Conservation (phyloP, 2,329 filamentous ascomycete species). For the Fusarium concolor region DNA sequence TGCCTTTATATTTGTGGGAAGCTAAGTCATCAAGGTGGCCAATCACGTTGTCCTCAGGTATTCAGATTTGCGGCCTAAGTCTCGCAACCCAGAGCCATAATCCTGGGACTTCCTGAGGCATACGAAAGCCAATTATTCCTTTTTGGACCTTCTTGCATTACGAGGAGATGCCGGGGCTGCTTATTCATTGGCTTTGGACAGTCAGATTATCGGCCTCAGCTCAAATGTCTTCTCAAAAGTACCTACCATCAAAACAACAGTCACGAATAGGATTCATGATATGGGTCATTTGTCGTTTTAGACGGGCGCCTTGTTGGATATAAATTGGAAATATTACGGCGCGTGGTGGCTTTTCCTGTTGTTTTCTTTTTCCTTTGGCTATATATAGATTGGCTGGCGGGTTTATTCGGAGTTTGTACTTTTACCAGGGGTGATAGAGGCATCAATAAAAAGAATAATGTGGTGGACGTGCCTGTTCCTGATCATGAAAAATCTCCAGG, state of each 20-base stretch:
- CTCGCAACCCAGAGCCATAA: background rate
- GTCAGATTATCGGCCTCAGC: background rate
- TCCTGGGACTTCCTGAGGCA: constrained; percentile 1
- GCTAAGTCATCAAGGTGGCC: background rate
- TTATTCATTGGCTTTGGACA: constrained; percentile 1
- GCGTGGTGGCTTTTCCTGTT: background rate
- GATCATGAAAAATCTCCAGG: background rate
- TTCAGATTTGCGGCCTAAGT: too few relatives aligned
- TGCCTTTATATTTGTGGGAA: constrained; percentile 27
- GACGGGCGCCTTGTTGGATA: background rate
- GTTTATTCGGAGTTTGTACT: background rate
- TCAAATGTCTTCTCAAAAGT: background rate
- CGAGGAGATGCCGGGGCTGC: background rate
- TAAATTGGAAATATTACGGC: background rate
- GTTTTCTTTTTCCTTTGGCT: background rate
- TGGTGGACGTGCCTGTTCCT: background rate
- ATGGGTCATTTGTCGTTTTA: constrained; percentile 1
- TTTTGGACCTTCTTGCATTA: background rate
- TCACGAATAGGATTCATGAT: background rate
- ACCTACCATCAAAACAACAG: background rate
- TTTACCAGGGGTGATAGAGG: background rate
- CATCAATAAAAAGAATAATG: constrained; percentile 4
- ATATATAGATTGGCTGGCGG: constrained; percentile 5
- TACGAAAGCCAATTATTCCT: background rate
- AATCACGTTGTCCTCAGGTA: constrained; percentile 13